These are phyloP conservation scores for Trifolium repens DNA, from an alignment of 306 rosid genomes.

Conservation along the genomic window DNA sequence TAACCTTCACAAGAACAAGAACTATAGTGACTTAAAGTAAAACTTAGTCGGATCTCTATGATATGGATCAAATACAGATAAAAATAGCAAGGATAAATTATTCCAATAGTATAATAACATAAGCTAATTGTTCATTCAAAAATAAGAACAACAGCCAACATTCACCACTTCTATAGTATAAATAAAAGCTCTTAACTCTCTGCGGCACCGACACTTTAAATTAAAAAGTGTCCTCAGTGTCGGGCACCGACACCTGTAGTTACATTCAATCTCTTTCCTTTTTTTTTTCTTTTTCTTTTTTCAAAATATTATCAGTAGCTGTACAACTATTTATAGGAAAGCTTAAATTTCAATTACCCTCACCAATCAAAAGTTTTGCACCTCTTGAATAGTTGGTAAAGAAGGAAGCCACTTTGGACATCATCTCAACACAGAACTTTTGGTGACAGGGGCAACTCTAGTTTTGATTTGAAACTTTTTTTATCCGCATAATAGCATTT, in stretches of 20 bases:
- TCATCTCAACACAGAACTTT: constrained; percentile 32
- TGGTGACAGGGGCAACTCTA: constrained; percentile 23
- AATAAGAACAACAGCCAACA: constrained; percentile 28
- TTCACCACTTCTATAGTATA: constrained; percentile 17
- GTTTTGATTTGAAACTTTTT: constrained; percentile 41
- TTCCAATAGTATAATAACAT: too few species aligned
- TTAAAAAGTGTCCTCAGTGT: not conserved
- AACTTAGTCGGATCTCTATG: too few species aligned
- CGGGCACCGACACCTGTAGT: not conserved
- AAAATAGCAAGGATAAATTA: too few species aligned
- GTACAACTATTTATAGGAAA: constrained; percentile 31
- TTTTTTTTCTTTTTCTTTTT: too few species aligned
- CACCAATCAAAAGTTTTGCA: constrained; percentile 41
- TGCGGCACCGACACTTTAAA: too few species aligned
- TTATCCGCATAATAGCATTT: constrained; percentile 53
- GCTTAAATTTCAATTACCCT: constrained; percentile 7
- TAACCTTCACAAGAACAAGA: too few species aligned
- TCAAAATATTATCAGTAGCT: not conserved
- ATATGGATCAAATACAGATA: not conserved
- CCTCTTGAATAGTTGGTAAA: constrained; percentile 60
- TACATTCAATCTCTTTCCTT: not conserved
- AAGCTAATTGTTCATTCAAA: constrained; percentile 24
- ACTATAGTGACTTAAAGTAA: not conserved
- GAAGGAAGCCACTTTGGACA: constrained; percentile 61
- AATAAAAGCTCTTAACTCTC: not conserved